Evolutionary conservation across 805 yeast genomes (phyloP), one percentile per base, ranked within the genome.

Genomic region (Cyberlindnera mycetangii): DNA sequence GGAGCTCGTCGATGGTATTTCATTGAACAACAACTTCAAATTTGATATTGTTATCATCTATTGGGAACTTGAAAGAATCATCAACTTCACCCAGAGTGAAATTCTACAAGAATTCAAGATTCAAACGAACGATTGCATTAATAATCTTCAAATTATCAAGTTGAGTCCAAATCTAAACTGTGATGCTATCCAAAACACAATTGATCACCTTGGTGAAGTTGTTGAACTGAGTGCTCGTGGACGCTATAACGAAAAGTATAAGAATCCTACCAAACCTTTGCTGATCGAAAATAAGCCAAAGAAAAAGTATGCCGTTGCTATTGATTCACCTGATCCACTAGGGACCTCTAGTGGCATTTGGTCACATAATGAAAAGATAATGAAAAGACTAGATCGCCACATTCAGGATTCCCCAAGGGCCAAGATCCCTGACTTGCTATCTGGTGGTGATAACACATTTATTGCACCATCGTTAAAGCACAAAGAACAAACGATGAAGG

Each of bases 1-100:
- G n/a, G 68, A 66, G 33, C 42, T 70, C 15, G 49, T 65, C 2
- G 61, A 65, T 20, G 69, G 67, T 4, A 54, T 66, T 8, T 57
- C 68, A 5, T 42, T 66, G 24, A 61, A 66, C 39, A 59, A 68
- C 5, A 65, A 64, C 37, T 60, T 53, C 30, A 59, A 60, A 38
- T 65, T 69, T 41, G 60, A 61, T 24, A 44, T 69, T 11, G 17
- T 69, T 19, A 49, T 70, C 3, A 47, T 69, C 2, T 68, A 64
- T 43, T 70, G 75, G 75, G 71, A 68, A 32, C 59, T 71, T n/a
- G 57, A 65, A 36, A 47, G 49, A 3, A 42, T 45, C 1, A 65
- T 64, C 20, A 59, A 60, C 31, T 45, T 62, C 20, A 57, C 61
- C 28, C 30, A 54, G 4, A 44, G 51, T 18, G 63, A 64, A 37